Conservation (phyloP, 2,329 filamentous ascomycete genomes). For the Aspergillus ruber region DNA sequence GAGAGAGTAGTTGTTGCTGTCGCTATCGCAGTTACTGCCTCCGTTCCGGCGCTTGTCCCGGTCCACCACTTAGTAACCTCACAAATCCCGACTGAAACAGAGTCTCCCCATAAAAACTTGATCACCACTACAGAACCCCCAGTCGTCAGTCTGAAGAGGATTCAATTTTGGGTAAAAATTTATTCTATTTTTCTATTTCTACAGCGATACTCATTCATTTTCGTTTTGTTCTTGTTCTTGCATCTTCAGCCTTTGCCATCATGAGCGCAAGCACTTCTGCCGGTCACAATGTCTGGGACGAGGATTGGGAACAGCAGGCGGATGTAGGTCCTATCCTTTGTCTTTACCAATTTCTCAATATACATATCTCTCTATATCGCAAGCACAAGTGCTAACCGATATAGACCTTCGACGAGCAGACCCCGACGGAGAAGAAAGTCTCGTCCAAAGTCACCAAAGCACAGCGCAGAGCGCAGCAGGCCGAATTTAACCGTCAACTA, state of each 20-base stretch:
- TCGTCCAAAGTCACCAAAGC: conserved; percentile 60
- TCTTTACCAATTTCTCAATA: conserved; percentile 1
- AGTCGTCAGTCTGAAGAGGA: no score
- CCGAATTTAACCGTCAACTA: conserved; percentile 73
- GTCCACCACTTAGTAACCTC: background rate
- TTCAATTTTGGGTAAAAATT: no score
- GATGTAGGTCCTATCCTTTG: conserved; percentile 50
- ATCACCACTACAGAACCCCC: background rate
- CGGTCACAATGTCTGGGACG: conserved; percentile 75
- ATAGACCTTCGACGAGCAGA: conserved; percentile 18
- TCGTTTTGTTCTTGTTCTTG: background rate
- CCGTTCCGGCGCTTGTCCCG: no score
- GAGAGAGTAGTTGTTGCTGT: no score
- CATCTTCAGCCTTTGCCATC: conserved; percentile 5
- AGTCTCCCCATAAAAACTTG: background rate
- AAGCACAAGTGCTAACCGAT: conserved; percentile 33
- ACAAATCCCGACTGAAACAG: background rate
- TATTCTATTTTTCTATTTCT: no score
- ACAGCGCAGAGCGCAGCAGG: conserved; percentile 72
- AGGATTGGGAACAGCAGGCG: conserved; percentile 79
- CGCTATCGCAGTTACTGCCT: no score
- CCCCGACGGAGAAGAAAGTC: conserved; percentile 39
- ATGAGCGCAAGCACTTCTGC: conserved; percentile 41
- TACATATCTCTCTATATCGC: background rate
- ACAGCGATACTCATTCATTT: background rate